Conservation (phyloP, 352 stramenopile species). For the Globisporangium alternatum region DNA sequence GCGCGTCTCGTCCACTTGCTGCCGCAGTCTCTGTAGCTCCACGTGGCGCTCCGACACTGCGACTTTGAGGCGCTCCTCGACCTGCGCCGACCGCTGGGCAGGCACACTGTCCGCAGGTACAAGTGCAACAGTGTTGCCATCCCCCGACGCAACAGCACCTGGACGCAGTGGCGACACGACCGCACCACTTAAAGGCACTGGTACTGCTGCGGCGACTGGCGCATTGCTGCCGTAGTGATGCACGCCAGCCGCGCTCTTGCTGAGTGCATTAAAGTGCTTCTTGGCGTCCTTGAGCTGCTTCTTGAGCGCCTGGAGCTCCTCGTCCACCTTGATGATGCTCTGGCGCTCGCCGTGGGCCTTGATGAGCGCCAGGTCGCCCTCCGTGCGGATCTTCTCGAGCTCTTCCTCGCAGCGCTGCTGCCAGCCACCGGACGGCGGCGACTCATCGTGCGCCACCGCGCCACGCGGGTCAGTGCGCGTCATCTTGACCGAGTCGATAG, state of each 20-base stretch:
- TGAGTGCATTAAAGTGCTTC: constrained; percentile 47
- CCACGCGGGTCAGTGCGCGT: neutral
- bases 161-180: neutral
- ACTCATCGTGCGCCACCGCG: neutral
- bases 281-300: constrained; percentile 85
- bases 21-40: constrained; percentile 51
- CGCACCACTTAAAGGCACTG: neutral
- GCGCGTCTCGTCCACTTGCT: constrained; percentile 42
- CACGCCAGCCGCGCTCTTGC: constrained; percentile 1
- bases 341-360: constrained; percentile 86
- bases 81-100: constrained; percentile 52
- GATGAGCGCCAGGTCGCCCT: constrained; percentile 63
- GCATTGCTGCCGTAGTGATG: neutral
- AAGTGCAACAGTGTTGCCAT: neutral
- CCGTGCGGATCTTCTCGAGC: constrained; percentile 85
- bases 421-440: neutral
- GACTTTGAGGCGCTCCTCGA: constrained; percentile 70
- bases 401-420: constrained; percentile 57
- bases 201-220: neutral
- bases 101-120: neutral
- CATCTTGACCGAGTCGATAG: neutral
- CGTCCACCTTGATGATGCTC: constrained; percentile 80
- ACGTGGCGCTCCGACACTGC: constrained; percentile 39
- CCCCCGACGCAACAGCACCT: neutral
- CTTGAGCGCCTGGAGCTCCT: constrained; percentile 82